Percentiles rank a stretch among this genome's conserved stretches.
phyloP scores from a whole-genome alignment of 495 filamentous ascomycete species.

The Aspergillus coremiiformis region DNA sequence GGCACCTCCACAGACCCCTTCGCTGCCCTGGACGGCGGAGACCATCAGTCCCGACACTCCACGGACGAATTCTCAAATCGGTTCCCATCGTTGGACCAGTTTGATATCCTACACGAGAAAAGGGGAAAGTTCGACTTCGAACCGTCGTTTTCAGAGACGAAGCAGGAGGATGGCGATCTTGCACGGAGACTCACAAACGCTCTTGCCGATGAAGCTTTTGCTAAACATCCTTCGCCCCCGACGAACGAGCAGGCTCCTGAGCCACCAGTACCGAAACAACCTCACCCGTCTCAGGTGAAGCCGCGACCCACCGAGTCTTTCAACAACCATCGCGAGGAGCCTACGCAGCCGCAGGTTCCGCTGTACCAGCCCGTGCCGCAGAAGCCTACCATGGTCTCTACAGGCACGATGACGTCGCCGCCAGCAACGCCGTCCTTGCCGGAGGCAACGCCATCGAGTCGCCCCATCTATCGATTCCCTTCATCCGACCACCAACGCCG shows the following conservation, averaged over 20 bases:
- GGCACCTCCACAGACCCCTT: slow-evolving; percentile 73
- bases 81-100: slow-evolving; percentile 91
- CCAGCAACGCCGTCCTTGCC: slow-evolving; percentile 50
- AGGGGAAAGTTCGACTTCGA: slow-evolving; percentile 87
- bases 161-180: slow-evolving; percentile 53
- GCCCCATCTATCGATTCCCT: slow-evolving; percentile 58
- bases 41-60: slow-evolving; percentile 40
- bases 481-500: slow-evolving; percentile 46
- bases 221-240: slow-evolving; percentile 33
- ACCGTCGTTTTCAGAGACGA: slow-evolving; percentile 38
- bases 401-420: slow-evolving; percentile 83
- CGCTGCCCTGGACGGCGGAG: slow-evolving; percentile 67
- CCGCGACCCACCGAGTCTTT: slow-evolving; percentile 9
- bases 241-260: slow-evolving; percentile 19
- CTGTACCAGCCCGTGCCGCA: slow-evolving; percentile 53
- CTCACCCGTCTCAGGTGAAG: slow-evolving; percentile 23
- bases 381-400: slow-evolving; percentile 74
- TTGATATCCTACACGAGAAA: slow-evolving; percentile 79
- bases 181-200: slow-evolving; percentile 71
- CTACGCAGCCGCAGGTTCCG: slow-evolving; percentile 26
- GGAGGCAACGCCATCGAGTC: slow-evolving; percentile 34
- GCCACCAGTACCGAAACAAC: slow-evolving; percentile 20
- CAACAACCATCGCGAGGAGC: slow-evolving; percentile 18
- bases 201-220: slow-evolving; percentile 86
- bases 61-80: slow-evolving; percentile 74